Evolutionary conservation across 352 stramenopile genomes (phyloP).

Genomic region (Phytophthora lateralis): DNA sequence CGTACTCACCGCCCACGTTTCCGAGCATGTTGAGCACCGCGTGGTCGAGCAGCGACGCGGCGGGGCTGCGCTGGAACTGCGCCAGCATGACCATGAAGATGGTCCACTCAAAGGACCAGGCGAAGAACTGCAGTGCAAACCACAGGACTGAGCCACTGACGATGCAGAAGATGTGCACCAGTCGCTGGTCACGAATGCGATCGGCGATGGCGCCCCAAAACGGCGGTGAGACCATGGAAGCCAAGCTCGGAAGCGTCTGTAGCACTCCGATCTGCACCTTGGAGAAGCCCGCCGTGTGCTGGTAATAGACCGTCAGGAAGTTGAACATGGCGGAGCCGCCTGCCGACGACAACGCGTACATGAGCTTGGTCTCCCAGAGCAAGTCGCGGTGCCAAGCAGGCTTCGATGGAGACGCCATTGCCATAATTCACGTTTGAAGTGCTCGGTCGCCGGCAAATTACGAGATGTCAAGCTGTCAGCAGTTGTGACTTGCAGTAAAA

Average conservation of each 20-base stretch:
- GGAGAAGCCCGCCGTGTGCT: slow-evolving; percentile 57
- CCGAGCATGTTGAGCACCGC: slow-evolving; percentile 59
- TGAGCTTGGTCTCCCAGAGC: slow-evolving; percentile 59
- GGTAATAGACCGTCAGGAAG: slow-evolving; percentile 72
- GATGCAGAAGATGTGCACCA: slow-evolving; percentile 63
- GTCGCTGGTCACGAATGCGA: slow-evolving; percentile 52
- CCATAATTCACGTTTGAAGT: neutral
- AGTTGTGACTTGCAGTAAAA: neutral
- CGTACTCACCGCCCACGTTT: slow-evolving; percentile 69
- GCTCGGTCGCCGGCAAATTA: neutral
- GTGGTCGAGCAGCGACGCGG: slow-evolving; percentile 61
- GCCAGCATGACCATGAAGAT: slow-evolving; percentile 48
- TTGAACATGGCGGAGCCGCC: slow-evolving; percentile 61
- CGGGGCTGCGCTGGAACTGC: slow-evolving; percentile 55
- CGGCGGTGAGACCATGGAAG: slow-evolving; percentile 56
- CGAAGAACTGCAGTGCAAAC: slow-evolving; percentile 53
- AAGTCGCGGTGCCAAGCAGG: slow-evolving; percentile 6
- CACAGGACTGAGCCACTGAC: slow-evolving; percentile 54
- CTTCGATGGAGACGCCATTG: slow-evolving; percentile 8
- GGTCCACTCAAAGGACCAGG: slow-evolving; percentile 43
- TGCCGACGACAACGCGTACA: slow-evolving; percentile 60
- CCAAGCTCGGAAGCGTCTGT: slow-evolving; percentile 62
- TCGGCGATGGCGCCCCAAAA: slow-evolving; percentile 72
- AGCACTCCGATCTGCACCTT: slow-evolving; percentile 79
- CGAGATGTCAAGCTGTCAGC: neutral